These are phyloP conservation scores for Penicillium desertorum DNA, from an alignment of 495 filamentous ascomycete genomes.

Conservation along the genomic window DNA sequence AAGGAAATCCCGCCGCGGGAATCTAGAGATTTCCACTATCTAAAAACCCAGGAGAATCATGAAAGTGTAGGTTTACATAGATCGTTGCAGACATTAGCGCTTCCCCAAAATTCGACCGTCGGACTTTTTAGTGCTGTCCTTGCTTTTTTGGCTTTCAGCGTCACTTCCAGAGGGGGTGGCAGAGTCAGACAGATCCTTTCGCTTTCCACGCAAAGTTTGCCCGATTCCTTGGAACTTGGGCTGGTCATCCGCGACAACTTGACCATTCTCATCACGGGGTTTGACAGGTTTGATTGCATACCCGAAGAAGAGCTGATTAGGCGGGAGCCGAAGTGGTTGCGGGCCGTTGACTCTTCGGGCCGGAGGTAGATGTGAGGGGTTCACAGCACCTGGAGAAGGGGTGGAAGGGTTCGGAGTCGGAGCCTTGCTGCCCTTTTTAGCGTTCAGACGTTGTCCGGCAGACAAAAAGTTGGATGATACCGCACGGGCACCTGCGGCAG, in stretches of 20 bases:
- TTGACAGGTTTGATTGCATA: conserved; percentile 87
- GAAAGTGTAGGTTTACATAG: conserved; percentile 10
- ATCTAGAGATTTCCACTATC: conserved; percentile 19
- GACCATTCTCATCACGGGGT: conserved; percentile 71
- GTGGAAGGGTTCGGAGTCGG: conserved; percentile 80
- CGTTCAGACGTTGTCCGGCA: conserved; percentile 71
- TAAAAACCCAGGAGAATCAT: conserved; percentile 15
- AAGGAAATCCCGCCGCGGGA: conserved; percentile 9
- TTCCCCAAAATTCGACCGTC: conserved; percentile 27
- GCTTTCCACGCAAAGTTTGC: conserved; percentile 73
- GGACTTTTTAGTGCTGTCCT: conserved; percentile 17
- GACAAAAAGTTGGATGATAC: conserved; percentile 75
- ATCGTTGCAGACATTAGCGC: conserved; percentile 20
- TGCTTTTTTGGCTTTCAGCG: conserved; percentile 32
- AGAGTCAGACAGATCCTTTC: conserved; percentile 48
- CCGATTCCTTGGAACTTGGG: conserved; percentile 85
- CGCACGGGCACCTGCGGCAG: conserved; percentile 59
- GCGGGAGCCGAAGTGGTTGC: conserved; percentile 79
- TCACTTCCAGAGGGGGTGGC: conserved; percentile 40
- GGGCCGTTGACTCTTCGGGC: conserved; percentile 68
- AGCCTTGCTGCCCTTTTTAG: conserved; percentile 76
- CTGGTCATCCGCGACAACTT: conserved; percentile 58
- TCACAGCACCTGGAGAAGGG: conserved; percentile 67
- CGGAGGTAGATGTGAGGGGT: conserved; percentile 48
- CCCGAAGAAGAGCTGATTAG: conserved; percentile 92